Evolutionary conservation across 495 filamentous ascomycete species (phyloP).

Genomic region (Aspergillus diversus): DNA sequence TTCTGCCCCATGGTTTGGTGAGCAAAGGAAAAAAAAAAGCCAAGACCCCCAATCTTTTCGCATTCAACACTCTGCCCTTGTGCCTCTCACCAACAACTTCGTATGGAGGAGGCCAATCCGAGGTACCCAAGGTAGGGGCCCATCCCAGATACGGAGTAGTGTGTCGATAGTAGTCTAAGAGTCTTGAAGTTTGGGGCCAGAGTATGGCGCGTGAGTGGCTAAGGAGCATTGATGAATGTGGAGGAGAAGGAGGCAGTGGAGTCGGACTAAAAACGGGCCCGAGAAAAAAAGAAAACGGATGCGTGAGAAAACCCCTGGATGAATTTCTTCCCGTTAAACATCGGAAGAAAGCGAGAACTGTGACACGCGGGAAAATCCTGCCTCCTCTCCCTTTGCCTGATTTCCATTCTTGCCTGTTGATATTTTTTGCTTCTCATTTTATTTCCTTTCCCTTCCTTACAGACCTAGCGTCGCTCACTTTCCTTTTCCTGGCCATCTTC

Average conservation of each 20-base stretch:
- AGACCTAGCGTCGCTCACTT: neutral
- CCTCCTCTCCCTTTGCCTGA: neutral
- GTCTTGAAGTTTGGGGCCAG: neutral
- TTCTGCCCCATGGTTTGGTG: neutral
- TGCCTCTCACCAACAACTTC: neutral
- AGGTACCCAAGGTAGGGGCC: neutral
- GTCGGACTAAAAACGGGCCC: conserved; percentile 6
- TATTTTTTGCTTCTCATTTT: neutral
- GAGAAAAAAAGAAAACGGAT: neutral
- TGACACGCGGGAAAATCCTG: neutral
- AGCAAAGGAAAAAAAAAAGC: neutral
- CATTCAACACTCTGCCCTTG: neutral
- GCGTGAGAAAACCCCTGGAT: neutral
- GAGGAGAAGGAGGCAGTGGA: conserved; percentile 1
- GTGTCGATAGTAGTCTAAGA: neutral
- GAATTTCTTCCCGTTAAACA: neutral
- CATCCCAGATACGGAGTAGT: neutral
- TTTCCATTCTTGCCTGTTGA: neutral
- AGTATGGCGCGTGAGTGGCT: neutral
- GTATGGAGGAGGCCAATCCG: neutral
- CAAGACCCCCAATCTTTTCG: neutral
- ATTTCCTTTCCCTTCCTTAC: neutral
- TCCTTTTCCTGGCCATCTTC: neutral
- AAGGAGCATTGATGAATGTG: neutral
- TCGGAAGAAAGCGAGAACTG: neutral